Base-by-base conservation (phyloP, 208 protist species). In the Jaenimonas drosophilae region DNA sequence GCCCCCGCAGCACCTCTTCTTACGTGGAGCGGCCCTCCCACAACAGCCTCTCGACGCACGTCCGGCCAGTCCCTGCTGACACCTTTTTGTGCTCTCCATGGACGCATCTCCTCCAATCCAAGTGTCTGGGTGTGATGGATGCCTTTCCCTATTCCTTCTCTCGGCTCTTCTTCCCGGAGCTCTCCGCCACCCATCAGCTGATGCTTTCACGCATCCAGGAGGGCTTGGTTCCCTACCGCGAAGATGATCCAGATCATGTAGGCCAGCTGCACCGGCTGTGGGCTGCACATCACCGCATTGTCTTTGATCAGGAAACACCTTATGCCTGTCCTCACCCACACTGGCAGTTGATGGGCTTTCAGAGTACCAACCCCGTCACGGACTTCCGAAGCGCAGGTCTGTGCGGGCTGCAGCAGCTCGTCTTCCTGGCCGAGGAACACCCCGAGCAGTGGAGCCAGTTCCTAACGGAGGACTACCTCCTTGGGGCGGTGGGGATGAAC, bases 361-460 rank as follows among this genome's bases (percentile, higher is more conserved):
- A 96, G 49, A 70, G 65, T 4, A 50, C 25, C 3, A 68, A 96
- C 51, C 88, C 88, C 1, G 58, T 60, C 1, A 95, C 84, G 6
- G 90, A 95, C 59, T 94, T 95, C 41, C 66, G 88, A 26, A 82
- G 88, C 5, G 79, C 58, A n/a, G 86, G 86, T 26, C 19, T 86
- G 23, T 53, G 94, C 29, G 65, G 61, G 1, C 70, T 96, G 2
- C 24, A 41, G 21, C 82, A 91, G 49, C 70, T 94, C 30, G 37
- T 93, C 0, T 83, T 88, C 64, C 59, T 92, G 2, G 68, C 60
- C 0, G 66, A 86, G 59, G 26, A 60, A 11, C 51, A 96, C 47
- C 73, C 76, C 11, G 24, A 59, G 16, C 27, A 69, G 34, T 88
- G 70, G 62, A 58, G 44, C 32, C 19, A 28, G 12, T 54, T 72